phyloP scores from a whole-genome alignment of 2,329 filamentous ascomycete species.

The Gaeumannomyces tritici region DNA sequence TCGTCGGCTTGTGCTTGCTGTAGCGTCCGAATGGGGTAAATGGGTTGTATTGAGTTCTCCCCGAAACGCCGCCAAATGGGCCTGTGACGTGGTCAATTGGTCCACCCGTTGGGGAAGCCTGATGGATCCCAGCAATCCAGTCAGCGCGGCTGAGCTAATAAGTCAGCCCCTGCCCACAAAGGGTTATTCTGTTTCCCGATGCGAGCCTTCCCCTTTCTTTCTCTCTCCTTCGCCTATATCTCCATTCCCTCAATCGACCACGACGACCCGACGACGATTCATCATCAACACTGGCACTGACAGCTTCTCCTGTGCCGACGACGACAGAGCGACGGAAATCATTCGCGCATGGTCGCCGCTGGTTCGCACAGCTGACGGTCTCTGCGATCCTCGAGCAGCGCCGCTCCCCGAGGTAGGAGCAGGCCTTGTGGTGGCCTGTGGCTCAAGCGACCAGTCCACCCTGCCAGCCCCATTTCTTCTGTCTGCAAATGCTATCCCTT shows the following conservation, averaged over 20 bases:
- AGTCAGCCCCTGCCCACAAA: neutral
- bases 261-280: neutral
- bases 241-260: neutral
- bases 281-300: neutral
- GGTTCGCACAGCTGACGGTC: neutral
- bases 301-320: neutral
- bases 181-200: neutral
- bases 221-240: too few species aligned
- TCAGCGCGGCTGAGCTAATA: neutral
- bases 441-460: neutral
- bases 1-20: neutral
- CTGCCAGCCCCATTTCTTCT: neutral
- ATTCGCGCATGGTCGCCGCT: neutral
- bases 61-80: neutral
- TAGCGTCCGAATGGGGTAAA: neutral
- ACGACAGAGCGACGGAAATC: neutral
- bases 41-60: neutral
- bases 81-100: neutral
- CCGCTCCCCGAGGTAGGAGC: neutral
- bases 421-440: neutral
- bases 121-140: too few species aligned
- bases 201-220: neutral
- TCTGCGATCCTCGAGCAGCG: neutral
- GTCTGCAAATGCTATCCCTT: neutral
- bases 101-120: neutral